These are phyloP conservation scores for Aphanomyces cochlioides DNA, from an alignment of 352 stramenopile genomes.

Conservation along the genomic window DNA sequence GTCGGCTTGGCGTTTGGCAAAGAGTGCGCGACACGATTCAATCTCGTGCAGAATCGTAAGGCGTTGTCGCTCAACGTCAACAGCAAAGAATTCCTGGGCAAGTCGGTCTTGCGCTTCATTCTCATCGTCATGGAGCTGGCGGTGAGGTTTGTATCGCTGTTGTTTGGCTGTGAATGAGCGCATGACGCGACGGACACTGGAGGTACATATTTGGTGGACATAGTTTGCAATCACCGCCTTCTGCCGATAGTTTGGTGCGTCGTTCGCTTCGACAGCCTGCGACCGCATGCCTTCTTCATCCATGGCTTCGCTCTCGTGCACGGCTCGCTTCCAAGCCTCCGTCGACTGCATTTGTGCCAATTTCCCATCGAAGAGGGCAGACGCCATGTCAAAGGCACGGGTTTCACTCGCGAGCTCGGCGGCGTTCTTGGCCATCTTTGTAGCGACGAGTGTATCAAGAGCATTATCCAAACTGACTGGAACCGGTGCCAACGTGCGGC, in stretches of 20 bases:
- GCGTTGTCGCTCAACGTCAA: slow-evolving; percentile 14
- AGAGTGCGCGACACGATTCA: slow-evolving; percentile 17
- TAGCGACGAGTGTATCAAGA: neutral
- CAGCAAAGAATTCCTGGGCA: slow-evolving; percentile 18
- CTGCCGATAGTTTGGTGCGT: neutral
- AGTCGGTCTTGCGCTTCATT: neutral
- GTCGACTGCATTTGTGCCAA: neutral
- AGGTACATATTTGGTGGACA: neutral
- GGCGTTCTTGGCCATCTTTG: neutral
- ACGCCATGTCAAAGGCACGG: neutral
- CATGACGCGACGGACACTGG: slow-evolving; percentile 1
- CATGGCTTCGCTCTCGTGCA: neutral
- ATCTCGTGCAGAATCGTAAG: slow-evolving; percentile 7
- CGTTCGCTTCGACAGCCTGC: neutral
- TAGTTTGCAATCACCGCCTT: neutral
- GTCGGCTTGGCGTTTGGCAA: neutral
- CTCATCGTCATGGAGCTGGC: neutral
- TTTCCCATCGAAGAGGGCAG: neutral
- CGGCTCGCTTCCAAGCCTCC: neutral
- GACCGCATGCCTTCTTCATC: neutral
- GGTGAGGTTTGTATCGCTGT: neutral
- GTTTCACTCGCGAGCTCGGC: neutral
- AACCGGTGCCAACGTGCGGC: neutral
- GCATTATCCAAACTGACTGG: neutral
- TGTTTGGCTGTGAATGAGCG: neutral